phyloP scores from a whole-genome alignment of 139 green algal genomes.

The Nannochloris sp. region DNA sequence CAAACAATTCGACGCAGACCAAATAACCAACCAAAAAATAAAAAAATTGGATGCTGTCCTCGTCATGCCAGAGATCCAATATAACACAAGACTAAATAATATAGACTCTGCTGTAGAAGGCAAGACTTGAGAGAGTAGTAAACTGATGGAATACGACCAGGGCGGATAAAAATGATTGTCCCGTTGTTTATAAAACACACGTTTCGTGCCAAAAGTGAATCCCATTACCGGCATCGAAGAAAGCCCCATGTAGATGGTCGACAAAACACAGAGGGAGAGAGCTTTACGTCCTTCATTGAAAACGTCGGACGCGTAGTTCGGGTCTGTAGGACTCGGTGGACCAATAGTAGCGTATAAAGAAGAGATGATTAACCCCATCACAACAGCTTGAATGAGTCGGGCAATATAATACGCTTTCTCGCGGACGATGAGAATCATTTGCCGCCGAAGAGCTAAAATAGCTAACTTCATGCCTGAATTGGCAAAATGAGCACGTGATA shows the following conservation, averaged over 20 bases:
- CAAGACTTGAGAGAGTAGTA: slow-evolving; percentile 40
- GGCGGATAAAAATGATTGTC: slow-evolving; percentile 61
- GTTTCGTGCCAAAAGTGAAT: slow-evolving; percentile 45
- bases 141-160: slow-evolving; percentile 28
- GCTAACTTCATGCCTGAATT: neutral
- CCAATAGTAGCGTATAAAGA: slow-evolving; percentile 14
- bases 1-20: slow-evolving; percentile 18
- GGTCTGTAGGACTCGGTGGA: slow-evolving; percentile 2
- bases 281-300: slow-evolving; percentile 27
- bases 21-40: slow-evolving; percentile 23
- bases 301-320: slow-evolving; percentile 2
- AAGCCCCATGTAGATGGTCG: slow-evolving; percentile 46
- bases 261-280: slow-evolving; percentile 44
- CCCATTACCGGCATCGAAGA: slow-evolving; percentile 31
- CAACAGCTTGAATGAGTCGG: slow-evolving; percentile 8
- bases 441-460: neutral
- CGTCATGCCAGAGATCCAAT: slow-evolving; percentile 52
- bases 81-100: slow-evolving; percentile 47
- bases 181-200: slow-evolving; percentile 78
- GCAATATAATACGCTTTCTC: slow-evolving; percentile 4
- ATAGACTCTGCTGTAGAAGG: slow-evolving; percentile 40
- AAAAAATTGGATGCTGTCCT: slow-evolving; percentile 32
- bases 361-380: slow-evolving; percentile 27
- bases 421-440: neutral
- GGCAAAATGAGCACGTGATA: slow-evolving; percentile 1